phyloP scores from a whole-genome alignment of 164 flowering plant genomes.

The Tinospora cordifolia region DNA sequence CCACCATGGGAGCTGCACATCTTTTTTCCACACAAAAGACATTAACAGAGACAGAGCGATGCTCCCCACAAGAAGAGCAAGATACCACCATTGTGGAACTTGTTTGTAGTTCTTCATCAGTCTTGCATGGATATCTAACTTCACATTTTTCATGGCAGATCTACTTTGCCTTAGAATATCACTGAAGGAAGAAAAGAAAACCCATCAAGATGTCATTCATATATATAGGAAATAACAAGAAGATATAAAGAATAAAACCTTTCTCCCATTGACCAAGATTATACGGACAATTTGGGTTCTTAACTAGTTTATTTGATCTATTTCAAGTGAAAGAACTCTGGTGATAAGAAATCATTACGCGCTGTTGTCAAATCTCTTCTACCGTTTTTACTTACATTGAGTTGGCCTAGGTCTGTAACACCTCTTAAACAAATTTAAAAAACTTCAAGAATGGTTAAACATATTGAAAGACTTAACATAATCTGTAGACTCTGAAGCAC shows the following conservation, averaged over 20 bases:
- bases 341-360: too few species aligned
- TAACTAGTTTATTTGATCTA: too few species aligned
- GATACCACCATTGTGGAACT: slow-evolving; percentile 87
- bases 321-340: too few species aligned
- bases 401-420: too few species aligned
- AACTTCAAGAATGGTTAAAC: background rate
- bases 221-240: background rate
- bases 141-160: slow-evolving; percentile 53
- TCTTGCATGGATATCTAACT: slow-evolving; percentile 67
- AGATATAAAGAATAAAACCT: too few species aligned
- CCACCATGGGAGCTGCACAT: slow-evolving; percentile 91
- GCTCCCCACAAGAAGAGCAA: slow-evolving; percentile 46
- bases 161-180: slow-evolving; percentile 72
- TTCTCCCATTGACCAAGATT: too few species aligned
- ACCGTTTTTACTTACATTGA: too few species aligned
- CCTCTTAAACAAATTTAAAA: too few species aligned
- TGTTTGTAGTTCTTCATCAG: slow-evolving; percentile 33
- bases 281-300: too few species aligned
- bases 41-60: slow-evolving; percentile 50
- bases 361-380: too few species aligned
- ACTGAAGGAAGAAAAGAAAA: slow-evolving; percentile 30
- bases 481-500: background rate
- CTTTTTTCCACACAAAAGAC: slow-evolving; percentile 65
- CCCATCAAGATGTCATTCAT: background rate
- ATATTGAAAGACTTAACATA: background rate